Conservation (phyloP, 257 asterid species). For the Plectranthus barbatus region DNA sequence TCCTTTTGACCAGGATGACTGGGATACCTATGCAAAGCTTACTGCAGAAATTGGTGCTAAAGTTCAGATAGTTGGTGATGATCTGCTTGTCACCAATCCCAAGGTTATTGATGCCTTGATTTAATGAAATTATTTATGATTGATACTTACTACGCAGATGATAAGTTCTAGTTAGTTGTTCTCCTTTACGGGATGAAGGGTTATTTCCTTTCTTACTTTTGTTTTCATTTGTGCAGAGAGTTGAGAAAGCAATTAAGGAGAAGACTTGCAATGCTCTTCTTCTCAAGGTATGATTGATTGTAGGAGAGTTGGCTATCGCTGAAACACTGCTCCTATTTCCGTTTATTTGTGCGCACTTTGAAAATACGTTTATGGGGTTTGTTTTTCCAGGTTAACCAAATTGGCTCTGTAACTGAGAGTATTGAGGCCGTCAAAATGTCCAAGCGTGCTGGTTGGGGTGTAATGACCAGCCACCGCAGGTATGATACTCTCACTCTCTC, state of each 20-base stretch:
- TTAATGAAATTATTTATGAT: not conserved
- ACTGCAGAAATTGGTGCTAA: conserved; percentile 62
- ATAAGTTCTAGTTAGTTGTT: not conserved
- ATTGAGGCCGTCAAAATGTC: conserved; percentile 96
- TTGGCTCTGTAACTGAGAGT: conserved; percentile 94
- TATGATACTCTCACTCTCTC: conserved; percentile 8
- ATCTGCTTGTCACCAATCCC: conserved; percentile 91
- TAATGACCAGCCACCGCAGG: conserved; percentile 98
- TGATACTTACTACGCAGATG: not conserved
- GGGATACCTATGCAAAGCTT: conserved; percentile 76
- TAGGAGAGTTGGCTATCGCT: not conserved
- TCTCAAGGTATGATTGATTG: conserved; percentile 50
- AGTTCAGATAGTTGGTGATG: conserved; percentile 96
- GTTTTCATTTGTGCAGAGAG: conserved; percentile 47
- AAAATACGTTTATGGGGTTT: not conserved
- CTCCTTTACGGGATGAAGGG: not conserved
- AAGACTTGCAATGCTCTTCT: conserved; percentile 93
- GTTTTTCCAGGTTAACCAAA: conserved; percentile 72
- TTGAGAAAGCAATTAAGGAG: conserved; percentile 89
- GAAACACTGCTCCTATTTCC: not conserved
- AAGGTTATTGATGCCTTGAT: conserved; percentile 33
- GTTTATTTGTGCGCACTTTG: not conserved
- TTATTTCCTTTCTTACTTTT: not conserved
- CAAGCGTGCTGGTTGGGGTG: conserved; percentile 97
- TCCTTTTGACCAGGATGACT: conserved; percentile 97